Evolutionary conservation across 352 stramenopile genomes (phyloP), one percentile per base, ranked within the genome.

Genomic region (Pythium periplocum): DNA sequence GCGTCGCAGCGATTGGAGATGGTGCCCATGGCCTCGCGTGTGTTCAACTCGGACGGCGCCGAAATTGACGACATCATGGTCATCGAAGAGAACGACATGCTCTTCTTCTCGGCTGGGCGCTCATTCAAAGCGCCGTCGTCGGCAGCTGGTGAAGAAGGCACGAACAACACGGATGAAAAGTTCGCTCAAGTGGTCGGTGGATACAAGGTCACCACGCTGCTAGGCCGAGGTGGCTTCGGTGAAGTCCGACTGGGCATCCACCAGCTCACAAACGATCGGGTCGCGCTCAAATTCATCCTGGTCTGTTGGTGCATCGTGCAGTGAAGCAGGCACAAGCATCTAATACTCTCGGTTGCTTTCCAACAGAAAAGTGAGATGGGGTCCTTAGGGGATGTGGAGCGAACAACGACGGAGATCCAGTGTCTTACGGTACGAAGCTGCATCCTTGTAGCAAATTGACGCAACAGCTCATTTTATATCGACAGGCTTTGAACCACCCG

Each of bases 21-120:
- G 77, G 78, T 86, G 8, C 78, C 82, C 34, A 90, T 87, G 62
- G 80, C 82, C 0, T 93, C 83, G 46, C 65, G 77, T 5, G 78
- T 93, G 34, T 95, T 93, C 59, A 95, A 95, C 54, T 77, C 81
- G 3, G 83, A 95, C 45, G 83, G 83, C 42, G 80, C 84, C 12
- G 83, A 94, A 58, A 87, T 95, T 51, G 81, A 91, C 54, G 85
- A 95, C 65, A 85, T 92, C 61, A 95, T 94, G 86, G 89, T 83
- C 70, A 93, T 96, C 35, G 86, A 96, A 51, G 86, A 96, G 59
- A 86, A 90, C 58, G 86, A 93, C 67, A 93, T 93, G 66, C 75
- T 94, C 35, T 96, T 96, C 64, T 87, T 96, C 61, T 94, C 83
- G 3, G 86, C 80, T 1, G 82, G 80, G 1, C 74, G 67, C 17